These are phyloP conservation scores for Solanum boliviense DNA, from an alignment of 257 asterid species.

Conservation along the genomic window DNA sequence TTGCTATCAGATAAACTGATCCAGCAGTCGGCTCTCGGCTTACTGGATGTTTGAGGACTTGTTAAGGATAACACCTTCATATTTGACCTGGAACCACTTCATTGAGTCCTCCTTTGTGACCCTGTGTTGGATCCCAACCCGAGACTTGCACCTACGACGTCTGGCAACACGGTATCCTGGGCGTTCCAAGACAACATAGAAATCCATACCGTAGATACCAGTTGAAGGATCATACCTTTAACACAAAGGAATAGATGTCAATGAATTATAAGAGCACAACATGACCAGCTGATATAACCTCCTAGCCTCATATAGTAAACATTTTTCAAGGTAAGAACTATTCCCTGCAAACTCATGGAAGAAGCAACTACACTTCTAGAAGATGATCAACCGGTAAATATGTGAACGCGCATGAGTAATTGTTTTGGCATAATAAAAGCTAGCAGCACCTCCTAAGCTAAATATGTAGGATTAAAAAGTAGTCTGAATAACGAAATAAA, in stretches of 20 bases:
- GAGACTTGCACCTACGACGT: constrained; percentile 37
- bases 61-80: constrained; percentile 39
- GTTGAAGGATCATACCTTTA: constrained; percentile 38
- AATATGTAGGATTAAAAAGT: background rate
- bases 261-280: background rate
- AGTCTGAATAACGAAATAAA: background rate
- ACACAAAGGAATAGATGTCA: background rate
- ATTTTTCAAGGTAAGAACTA: background rate
- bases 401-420: too few species aligned
- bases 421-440: background rate
- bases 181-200: constrained; percentile 33
- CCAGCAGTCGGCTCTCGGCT: background rate
- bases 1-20: background rate
- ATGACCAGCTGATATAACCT: background rate
- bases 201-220: constrained; percentile 41
- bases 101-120: constrained; percentile 35
- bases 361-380: background rate
- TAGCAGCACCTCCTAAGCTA: background rate
- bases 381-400: background rate
- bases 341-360: background rate
- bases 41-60: constrained; percentile 18
- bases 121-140: constrained; percentile 39
- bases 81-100: constrained; percentile 43
- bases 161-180: constrained; percentile 39
- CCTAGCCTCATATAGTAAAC: background rate